phyloP scores from a whole-genome alignment of 768 basidiomycete species.

The Leccinum truebloodii region DNA sequence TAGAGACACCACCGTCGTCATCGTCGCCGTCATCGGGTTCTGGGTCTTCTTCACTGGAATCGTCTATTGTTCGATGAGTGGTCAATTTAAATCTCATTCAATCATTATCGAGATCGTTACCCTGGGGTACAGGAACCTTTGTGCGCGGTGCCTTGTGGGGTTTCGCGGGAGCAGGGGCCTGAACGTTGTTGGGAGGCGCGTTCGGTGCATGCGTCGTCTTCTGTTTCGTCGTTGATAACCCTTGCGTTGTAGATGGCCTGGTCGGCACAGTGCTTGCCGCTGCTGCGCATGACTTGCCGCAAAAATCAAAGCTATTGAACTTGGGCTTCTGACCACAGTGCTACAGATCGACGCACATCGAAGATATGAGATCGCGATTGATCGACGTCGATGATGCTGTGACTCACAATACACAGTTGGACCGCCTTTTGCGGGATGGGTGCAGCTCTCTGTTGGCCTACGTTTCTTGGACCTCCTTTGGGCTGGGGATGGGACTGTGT shows the following conservation, averaged over 20 bases:
- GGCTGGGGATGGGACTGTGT: slow-evolving; percentile 18
- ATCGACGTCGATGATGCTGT: slow-evolving; percentile 21
- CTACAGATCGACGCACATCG: slow-evolving; percentile 30
- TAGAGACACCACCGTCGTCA: slow-evolving; percentile 19
- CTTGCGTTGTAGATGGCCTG: slow-evolving; percentile 19
- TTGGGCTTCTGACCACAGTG: slow-evolving; percentile 63
- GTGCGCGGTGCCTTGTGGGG: slow-evolving; percentile 15
- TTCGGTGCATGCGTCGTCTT: slow-evolving; percentile 16
- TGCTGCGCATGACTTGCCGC: slow-evolving; percentile 63
- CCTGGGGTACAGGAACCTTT: slow-evolving; percentile 18
- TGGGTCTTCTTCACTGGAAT: slow-evolving; percentile 29
- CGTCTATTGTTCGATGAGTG: slow-evolving; percentile 16
- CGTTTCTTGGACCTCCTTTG: slow-evolving; percentile 15
- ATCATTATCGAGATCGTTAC: slow-evolving; percentile 19
- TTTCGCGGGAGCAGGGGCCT: slow-evolving; percentile 11
- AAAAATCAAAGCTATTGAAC: slow-evolving; percentile 59
- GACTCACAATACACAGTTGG: slow-evolving; percentile 31
- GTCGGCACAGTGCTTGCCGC: slow-evolving; percentile 37
- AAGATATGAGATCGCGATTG: slow-evolving; percentile 30
- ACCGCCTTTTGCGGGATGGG: slow-evolving; percentile 19
- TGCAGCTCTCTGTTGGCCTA: slow-evolving; percentile 14
- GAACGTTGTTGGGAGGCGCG: slow-evolving; percentile 10
- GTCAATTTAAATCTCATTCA: slow-evolving; percentile 15
- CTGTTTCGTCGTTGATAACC: slow-evolving; percentile 18
- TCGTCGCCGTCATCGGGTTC: slow-evolving; percentile 27